Evolutionary conservation across 2,329 filamentous ascomycete species (phyloP).

Genomic region (Paecilomyces sp.): DNA sequence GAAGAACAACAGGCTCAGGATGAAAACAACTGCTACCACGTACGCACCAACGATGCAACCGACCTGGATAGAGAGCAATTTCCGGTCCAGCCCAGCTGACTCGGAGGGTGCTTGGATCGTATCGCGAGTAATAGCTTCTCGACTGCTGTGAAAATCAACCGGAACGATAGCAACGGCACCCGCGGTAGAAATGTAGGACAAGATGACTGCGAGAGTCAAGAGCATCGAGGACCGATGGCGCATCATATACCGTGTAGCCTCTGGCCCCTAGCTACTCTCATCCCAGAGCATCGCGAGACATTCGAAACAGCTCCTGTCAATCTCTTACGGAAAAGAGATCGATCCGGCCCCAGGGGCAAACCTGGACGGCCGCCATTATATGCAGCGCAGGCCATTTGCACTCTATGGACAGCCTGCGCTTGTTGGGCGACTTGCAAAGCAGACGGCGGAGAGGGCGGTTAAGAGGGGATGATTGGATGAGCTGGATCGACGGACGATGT

Average conservation of each 20-base stretch:
- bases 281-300: constrained; percentile 9
- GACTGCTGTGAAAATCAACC: constrained; percentile 13
- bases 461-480: constrained; percentile 15
- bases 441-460: constrained; percentile 14
- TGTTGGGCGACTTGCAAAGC: constrained; percentile 2
- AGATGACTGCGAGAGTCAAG: constrained; percentile 1
- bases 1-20: constrained; percentile 59
- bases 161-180: constrained; percentile 8
- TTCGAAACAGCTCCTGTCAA: constrained; percentile 18
- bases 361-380: background rate
- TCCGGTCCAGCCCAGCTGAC: constrained; percentile 52
- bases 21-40: constrained; percentile 66
- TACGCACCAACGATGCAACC: constrained; percentile 79
- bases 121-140: constrained; percentile 44
- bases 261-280: constrained; percentile 12
- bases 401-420: background rate
- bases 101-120: constrained; percentile 55
- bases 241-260: constrained; percentile 8
- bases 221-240: background rate
- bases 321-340: constrained; percentile 14
- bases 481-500: constrained; percentile 13
- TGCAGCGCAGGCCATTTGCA: background rate
- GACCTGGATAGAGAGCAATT: constrained; percentile 71
- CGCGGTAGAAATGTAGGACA: constrained; percentile 9
- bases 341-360: background rate